Evolutionary conservation across 2,329 filamentous ascomycete genomes (phyloP).

Genomic region (Alternaria metachromatica): DNA sequence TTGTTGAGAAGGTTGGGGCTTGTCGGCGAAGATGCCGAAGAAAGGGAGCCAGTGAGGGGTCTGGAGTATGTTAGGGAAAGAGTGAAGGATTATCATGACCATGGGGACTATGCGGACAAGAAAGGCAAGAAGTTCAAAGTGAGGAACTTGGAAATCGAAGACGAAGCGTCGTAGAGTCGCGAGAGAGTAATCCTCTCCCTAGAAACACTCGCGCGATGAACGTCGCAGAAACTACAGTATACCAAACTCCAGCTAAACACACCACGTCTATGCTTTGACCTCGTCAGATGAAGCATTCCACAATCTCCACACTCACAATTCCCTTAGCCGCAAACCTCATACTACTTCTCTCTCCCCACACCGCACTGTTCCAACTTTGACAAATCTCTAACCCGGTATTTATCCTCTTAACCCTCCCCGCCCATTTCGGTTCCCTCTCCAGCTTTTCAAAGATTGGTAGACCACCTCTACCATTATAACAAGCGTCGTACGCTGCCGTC

Average conservation of each 20-base stretch:
- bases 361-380: neutral
- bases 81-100: slow-evolving; percentile 52
- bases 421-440: neutral
- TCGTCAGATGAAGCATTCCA: neutral
- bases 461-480: neutral
- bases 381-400: neutral
- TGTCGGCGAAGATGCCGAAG: slow-evolving; percentile 26
- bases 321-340: neutral
- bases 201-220: neutral
- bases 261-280: neutral
- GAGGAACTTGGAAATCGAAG: slow-evolving; percentile 51
- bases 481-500: neutral
- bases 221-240: neutral
- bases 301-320: neutral
- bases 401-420: neutral
- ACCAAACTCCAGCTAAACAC: neutral
- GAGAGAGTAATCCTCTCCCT: neutral
- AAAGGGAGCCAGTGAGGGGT: slow-evolving; percentile 44
- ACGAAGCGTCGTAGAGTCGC: slow-evolving; percentile 41
- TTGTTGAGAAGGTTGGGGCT: slow-evolving; percentile 41
- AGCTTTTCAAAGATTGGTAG: neutral
- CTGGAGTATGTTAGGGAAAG: slow-evolving; percentile 52
- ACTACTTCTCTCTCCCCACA: neutral
- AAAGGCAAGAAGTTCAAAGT: slow-evolving; percentile 51
- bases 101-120: slow-evolving; percentile 49